Evolutionary conservation across 2,329 filamentous ascomycete species (phyloP).

Genomic region (Didymella segeticola): DNA sequence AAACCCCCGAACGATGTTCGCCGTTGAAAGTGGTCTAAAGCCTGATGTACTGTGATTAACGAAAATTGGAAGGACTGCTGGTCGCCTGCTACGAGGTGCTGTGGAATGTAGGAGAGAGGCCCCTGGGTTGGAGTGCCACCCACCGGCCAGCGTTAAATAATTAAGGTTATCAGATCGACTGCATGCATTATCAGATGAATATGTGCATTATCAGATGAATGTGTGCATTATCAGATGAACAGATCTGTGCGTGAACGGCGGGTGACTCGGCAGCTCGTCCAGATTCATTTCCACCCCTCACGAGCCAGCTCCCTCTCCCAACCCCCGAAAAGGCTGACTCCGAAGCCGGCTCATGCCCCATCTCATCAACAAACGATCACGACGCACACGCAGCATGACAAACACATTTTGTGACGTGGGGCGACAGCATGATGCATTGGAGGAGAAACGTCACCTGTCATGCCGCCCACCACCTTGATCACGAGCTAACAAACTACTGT

Average conservation of each 20-base stretch:
- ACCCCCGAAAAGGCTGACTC: conserved; percentile 5
- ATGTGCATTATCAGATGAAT: no score
- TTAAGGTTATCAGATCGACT: conserved; percentile 20
- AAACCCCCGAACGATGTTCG: background rate
- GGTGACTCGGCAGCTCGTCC: conserved; percentile 9
- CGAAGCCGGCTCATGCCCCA: conserved; percentile 7
- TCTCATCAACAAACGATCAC: background rate
- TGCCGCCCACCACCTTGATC: conserved; percentile 16
- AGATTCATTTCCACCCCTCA: background rate
- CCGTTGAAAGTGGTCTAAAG: no score
- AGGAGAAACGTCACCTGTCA: conserved; percentile 16
- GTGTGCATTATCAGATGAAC: conserved; percentile 18
- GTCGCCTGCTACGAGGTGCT: background rate
- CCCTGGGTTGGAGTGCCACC: background rate
- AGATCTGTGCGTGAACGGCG: conserved; percentile 1
- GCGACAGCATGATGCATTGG: conserved; percentile 7
- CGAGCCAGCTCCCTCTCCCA: background rate
- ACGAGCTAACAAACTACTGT: conserved; percentile 22
- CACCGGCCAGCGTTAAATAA: background rate
- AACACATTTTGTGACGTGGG: conserved; percentile 11
- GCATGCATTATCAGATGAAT: no score
- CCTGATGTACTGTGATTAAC: no score
- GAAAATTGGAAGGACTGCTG: no score
- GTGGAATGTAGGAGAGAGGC: background rate
- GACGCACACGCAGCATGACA: conserved; percentile 9